A percentile compares a stretch with the other conserved stretches of the same genome.
Conservation (phyloP, 768 basidiomycete genomes). For the Daedaleopsis sinensis region DNA sequence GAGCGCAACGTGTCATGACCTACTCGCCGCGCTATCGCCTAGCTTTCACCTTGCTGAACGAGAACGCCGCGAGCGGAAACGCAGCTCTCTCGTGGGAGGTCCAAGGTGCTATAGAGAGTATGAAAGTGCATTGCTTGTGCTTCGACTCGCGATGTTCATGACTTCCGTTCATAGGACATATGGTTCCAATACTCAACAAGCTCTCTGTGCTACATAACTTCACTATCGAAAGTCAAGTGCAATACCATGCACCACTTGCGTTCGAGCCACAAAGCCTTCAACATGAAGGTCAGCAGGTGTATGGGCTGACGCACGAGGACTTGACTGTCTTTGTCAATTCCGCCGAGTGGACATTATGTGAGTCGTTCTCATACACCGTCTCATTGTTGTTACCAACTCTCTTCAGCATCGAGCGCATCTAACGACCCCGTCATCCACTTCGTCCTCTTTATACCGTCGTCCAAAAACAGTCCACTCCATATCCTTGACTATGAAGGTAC, state of each 20-base stretch:
- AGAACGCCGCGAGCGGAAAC: constrained; percentile 74
- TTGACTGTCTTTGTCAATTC: constrained; percentile 94
- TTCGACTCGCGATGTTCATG: not conserved
- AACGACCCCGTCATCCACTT: constrained; percentile 96
- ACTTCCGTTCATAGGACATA: constrained; percentile 52
- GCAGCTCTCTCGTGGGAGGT: constrained; percentile 76
- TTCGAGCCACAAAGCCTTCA: constrained; percentile 59
- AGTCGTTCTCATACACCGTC: constrained; percentile 17
- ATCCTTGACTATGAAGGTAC: constrained; percentile 55
- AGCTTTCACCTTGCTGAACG: constrained; percentile 91
- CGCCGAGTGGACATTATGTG: constrained; percentile 94
- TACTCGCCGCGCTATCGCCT: constrained; percentile 84
- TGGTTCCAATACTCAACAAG: constrained; percentile 64
- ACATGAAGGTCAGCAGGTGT: constrained; percentile 39
- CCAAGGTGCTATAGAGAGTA: constrained; percentile 50
- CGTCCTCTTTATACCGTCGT: constrained; percentile 83
- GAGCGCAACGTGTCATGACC: constrained; percentile 60
- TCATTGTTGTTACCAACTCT: not conserved
- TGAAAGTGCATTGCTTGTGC: constrained; percentile 1
- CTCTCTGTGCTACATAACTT: constrained; percentile 82
- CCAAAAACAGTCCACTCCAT: constrained; percentile 64
- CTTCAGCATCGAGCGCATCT: constrained; percentile 84
- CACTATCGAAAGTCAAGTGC: constrained; percentile 92
- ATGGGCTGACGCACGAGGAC: constrained; percentile 76
- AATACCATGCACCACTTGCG: constrained; percentile 87